Base-by-base conservation (phyloP, 139 green algal genomes). In the Chlamydomonas schloesseri region DNA sequence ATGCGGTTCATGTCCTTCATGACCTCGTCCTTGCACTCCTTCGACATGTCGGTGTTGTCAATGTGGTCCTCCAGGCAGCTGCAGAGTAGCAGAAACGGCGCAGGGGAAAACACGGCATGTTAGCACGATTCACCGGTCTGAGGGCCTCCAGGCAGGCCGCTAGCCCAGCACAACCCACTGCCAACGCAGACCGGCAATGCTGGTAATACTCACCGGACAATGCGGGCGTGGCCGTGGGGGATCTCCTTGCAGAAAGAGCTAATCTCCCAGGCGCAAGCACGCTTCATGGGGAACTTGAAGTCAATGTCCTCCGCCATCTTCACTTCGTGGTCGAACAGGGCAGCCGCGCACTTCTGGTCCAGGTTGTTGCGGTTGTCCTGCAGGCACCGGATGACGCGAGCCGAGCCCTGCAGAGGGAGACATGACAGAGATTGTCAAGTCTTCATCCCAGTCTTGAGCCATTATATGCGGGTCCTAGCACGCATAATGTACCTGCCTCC, bases 221-320 rank as follows among this genome's bases (percentile, higher is more conserved):
- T 65, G 47, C 93, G 90, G 0, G 93, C 96, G 81, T 97, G 93
- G 24, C 96, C 96, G 53, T 97, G 92, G n/a, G 90, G 89, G 0
- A 97, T 73, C 31, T 94, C 79, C 64, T 93, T 92, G 92, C 96
- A 98, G 73, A 94, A 90, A 23, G 71, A 83, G 74, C 20, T 81
- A 55, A 97, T 94, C 89, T 98, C 96, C 81, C 87, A 89, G 1
- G 92, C 85, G 82, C 96, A 98, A 0, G 96, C 92, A 20, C 89
- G 88, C 90, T 96, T 96, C 92, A 98, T 94, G 14, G 94, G 94
- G 75, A 92, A 96, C 87, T 97, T 96, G 92, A 96, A 97, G 87
- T 97, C 95, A 68, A 96, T 96, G 88, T 96, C 93, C 79, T 97
- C 95, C 1, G 94, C 94, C 89, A 97, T 94, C 67, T 88, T 88